Evolutionary conservation across 371 early-diverging fungal genomes (phyloP).

Genomic region (Capniomyces stellatus): DNA sequence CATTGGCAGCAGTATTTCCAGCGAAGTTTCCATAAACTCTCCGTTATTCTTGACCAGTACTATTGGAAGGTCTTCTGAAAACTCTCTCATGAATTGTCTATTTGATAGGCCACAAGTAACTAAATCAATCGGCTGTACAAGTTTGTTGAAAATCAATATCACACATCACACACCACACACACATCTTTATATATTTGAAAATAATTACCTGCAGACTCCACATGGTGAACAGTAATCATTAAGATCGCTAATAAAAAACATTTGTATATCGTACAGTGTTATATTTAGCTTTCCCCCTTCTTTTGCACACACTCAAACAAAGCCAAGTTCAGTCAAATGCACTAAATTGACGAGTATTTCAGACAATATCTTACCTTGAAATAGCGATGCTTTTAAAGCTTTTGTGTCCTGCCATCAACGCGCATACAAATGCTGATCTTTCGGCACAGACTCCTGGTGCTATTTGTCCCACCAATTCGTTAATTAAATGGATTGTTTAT

Average conservation of each 20-base stretch:
- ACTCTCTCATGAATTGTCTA: slow-evolving; percentile 48
- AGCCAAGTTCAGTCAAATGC: neutral
- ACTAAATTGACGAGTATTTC: too few species aligned
- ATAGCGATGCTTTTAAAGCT: slow-evolving; percentile 33
- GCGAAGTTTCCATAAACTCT: slow-evolving; percentile 11
- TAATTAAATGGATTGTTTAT: too few species aligned
- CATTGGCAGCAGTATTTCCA: slow-evolving; percentile 30
- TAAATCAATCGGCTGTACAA: neutral
- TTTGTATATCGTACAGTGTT: neutral
- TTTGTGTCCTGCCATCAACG: slow-evolving; percentile 28
- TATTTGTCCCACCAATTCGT: neutral
- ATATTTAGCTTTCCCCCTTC: neutral
- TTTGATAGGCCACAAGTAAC: too few species aligned
- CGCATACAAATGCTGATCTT: slow-evolving; percentile 40
- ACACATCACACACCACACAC: neutral
- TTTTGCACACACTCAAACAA: neutral
- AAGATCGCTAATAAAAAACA: too few species aligned
- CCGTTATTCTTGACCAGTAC: slow-evolving; percentile 24
- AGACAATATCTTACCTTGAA: slow-evolving; percentile 28
- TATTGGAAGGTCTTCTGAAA: slow-evolving; percentile 28
- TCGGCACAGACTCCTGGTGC: slow-evolving; percentile 34
- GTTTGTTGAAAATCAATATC: neutral
- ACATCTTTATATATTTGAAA: neutral
- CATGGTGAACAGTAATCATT: neutral
- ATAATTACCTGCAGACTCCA: slow-evolving; percentile 3